These are phyloP conservation scores for Vigna reflexopilosa DNA, from an alignment of 306 rosid species.

Conservation along the genomic window DNA sequence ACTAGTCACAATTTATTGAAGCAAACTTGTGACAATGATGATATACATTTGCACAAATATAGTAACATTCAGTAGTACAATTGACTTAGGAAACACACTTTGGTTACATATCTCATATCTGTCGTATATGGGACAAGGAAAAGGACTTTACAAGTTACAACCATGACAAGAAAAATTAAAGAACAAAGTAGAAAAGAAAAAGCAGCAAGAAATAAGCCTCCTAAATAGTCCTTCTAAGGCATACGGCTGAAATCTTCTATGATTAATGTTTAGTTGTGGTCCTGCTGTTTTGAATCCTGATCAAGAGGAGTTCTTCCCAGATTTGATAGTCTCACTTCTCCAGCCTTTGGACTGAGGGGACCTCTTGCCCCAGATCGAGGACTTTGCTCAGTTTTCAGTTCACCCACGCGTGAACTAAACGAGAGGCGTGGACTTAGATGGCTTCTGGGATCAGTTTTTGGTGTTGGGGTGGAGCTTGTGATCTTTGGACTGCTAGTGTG, in stretches of 20 bases:
- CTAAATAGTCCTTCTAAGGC: conserved; percentile 36
- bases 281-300: conserved; percentile 52
- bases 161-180: conserved; percentile 39
- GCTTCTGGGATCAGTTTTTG: conserved; percentile 53
- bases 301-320: conserved; percentile 77
- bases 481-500: conserved; percentile 80
- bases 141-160: conserved; percentile 56
- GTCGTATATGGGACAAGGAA: conserved; percentile 39
- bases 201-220: conserved; percentile 43
- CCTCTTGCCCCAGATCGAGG: conserved; percentile 75
- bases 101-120: conserved; percentile 37
- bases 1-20: conserved; percentile 42
- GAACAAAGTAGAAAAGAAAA: conserved; percentile 38
- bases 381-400: conserved; percentile 63
- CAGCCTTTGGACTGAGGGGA: conserved; percentile 60
- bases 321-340: conserved; percentile 58
- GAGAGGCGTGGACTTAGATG: conserved; percentile 63
- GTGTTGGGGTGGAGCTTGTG: conserved; percentile 84
- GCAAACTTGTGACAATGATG: conserved; percentile 32
- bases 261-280: conserved; percentile 35
- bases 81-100: conserved; percentile 45
- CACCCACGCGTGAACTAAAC: conserved; percentile 67
- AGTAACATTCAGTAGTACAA: conserved; percentile 34
- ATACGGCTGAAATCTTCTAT: conserved; percentile 32
- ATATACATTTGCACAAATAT: conserved; percentile 43